Evolutionary conservation across 441 rosid species (phyloP).

Genomic region (California macrophylla): DNA sequence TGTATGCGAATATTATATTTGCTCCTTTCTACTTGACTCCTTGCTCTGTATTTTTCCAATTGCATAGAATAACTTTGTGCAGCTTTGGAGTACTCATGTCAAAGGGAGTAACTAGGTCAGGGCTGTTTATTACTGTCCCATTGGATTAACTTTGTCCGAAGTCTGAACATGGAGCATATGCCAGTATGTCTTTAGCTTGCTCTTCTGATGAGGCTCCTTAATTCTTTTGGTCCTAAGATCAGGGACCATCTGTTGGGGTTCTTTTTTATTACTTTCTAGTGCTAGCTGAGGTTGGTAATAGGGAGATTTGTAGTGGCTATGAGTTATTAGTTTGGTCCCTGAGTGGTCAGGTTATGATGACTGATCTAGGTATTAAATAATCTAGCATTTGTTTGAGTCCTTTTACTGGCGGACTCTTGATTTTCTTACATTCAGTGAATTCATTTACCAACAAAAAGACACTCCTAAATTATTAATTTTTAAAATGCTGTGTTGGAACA

Average conservation of each 20-base stretch:
- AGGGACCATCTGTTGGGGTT: neutral
- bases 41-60: neutral
- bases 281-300: neutral
- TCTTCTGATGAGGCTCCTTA: neutral
- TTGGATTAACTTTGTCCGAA: neutral
- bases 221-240: neutral
- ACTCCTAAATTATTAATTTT: neutral
- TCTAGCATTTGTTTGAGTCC: neutral
- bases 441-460: neutral
- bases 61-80: neutral
- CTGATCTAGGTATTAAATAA: neutral
- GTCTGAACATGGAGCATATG: neutral
- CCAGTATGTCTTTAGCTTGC: neutral
- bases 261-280: neutral
- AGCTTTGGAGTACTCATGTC: neutral
- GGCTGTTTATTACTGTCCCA: neutral
- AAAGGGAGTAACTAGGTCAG: constrained; percentile 1
- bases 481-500: neutral
- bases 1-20: neutral
- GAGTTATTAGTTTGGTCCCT: neutral
- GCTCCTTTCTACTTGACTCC: neutral
- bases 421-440: neutral
- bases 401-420: neutral
- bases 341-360: neutral
- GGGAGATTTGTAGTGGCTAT: neutral